A percentile compares a stretch with the other conserved stretches of the same genome.
Conservation (phyloP, 2,329 filamentous ascomycete genomes). For the Scytalidium sp. region DNA sequence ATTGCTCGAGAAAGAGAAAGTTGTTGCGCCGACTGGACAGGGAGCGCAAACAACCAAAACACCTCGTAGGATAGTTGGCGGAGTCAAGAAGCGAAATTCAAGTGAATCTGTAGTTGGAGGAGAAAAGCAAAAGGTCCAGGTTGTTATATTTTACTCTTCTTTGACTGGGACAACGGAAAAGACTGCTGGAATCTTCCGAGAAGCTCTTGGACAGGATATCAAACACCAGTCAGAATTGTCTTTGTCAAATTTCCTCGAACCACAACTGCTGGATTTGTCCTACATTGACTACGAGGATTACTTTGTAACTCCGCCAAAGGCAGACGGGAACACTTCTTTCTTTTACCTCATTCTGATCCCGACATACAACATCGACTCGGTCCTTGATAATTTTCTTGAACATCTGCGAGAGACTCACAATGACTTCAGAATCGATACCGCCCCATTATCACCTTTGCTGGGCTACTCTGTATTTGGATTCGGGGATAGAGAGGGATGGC, state of each 20-base stretch:
- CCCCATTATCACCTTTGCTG: conserved; percentile 69
- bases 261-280: conserved; percentile 73
- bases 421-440: conserved; percentile 94
- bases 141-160: conserved; percentile 85
- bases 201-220: conserved; percentile 45
- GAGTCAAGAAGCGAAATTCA: conserved; percentile 22
- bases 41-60: conserved; percentile 26
- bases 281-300: conserved; percentile 92
- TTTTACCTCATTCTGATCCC: conserved; percentile 86
- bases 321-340: conserved; percentile 48
- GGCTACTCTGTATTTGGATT: conserved; percentile 95
- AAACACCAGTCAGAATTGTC: conserved; percentile 25
- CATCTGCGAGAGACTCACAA: conserved; percentile 91
- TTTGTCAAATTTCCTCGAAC: conserved; percentile 43
- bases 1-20: conserved; percentile 18
- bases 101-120: conserved; percentile 26
- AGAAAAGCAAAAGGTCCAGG: conserved; percentile 54
- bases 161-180: conserved; percentile 80
- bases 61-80: conserved; percentile 32
- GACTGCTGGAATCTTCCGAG: conserved; percentile 62
- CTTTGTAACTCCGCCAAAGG: conserved; percentile 74
- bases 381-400: conserved; percentile 82
- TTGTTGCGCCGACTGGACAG: conserved; percentile 14
- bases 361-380: conserved; percentile 93
- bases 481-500: conserved; percentile 89